A percentile compares a stretch with the other conserved stretches of the same genome.
These are phyloP conservation scores for Cryptosporidium canis DNA, from an alignment of 169 alveolate genomes.

Conservation along the genomic window DNA sequence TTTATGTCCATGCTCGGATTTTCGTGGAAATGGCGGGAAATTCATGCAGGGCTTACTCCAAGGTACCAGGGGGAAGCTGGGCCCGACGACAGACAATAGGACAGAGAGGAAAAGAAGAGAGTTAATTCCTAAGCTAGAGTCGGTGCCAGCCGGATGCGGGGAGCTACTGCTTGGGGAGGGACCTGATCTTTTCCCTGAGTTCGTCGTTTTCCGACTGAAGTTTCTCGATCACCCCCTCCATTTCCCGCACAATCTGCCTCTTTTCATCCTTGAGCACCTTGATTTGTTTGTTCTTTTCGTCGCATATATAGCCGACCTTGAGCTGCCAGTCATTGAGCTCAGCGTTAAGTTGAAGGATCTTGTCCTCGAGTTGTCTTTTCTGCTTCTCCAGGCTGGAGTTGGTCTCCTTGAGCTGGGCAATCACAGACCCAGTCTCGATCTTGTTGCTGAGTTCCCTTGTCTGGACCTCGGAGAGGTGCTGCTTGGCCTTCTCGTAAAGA, in stretches of 20 bases:
- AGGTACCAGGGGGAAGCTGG: too few relatives aligned
- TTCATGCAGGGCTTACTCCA: too few relatives aligned
- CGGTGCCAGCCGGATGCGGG: neutral
- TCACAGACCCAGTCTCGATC: slow-evolving; percentile 47
- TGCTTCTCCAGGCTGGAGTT: slow-evolving; percentile 20
- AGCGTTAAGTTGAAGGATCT: slow-evolving; percentile 41
- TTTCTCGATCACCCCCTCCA: slow-evolving; percentile 43
- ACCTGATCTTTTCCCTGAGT: neutral
- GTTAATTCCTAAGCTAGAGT: neutral
- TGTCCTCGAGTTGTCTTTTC: slow-evolving; percentile 16
- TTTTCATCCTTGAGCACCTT: slow-evolving; percentile 49
- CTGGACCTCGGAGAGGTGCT: slow-evolving; percentile 47
- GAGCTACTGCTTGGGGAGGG: neutral
- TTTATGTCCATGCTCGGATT: neutral
- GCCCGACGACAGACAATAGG: neutral
- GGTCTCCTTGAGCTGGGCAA: slow-evolving; percentile 32
- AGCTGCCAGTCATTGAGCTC: slow-evolving; percentile 67
- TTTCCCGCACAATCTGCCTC: slow-evolving; percentile 24
- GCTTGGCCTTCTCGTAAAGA: slow-evolving; percentile 58
- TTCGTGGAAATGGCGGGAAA: slow-evolving; percentile 18
- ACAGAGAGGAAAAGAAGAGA: neutral
- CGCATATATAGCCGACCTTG: slow-evolving; percentile 32
- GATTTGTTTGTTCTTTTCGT: slow-evolving; percentile 43
- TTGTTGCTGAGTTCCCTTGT: slow-evolving; percentile 48
- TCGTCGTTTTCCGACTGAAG: slow-evolving; percentile 29